Conservation (phyloP, 495 filamentous ascomycete species). For the Neurospora discreta region DNA sequence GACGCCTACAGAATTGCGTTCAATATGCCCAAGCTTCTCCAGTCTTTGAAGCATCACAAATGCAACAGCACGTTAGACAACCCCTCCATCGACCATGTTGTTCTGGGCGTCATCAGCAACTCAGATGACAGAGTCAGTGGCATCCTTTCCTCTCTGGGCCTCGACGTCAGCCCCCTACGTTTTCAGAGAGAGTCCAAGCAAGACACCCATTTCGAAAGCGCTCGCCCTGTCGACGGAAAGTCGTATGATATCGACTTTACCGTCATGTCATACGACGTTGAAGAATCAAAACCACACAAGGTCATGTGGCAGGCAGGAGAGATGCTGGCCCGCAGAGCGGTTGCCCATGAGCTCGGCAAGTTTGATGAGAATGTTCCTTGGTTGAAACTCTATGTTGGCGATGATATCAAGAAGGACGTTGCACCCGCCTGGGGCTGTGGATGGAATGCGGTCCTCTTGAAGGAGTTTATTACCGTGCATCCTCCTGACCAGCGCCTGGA, state of each 20-base stretch:
- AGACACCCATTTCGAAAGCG: background rate
- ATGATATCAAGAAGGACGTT: conserved; percentile 54
- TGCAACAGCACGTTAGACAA: background rate
- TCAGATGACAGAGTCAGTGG: conserved; percentile 60
- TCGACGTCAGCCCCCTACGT: conserved; percentile 37
- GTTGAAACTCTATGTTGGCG: conserved; percentile 54
- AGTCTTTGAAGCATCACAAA: conserved; percentile 20
- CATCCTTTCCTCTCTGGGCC: conserved; percentile 50
- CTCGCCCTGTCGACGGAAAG: background rate
- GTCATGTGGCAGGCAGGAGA: conserved; percentile 54
- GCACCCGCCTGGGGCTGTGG: conserved; percentile 47
- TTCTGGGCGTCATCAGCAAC: conserved; percentile 64
- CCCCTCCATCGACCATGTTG: conserved; percentile 21
- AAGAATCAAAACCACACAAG: conserved; percentile 52
- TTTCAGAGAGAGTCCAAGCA: background rate
- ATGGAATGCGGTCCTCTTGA: conserved; percentile 49
- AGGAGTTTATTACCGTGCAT: conserved; percentile 2
- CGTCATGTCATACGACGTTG: conserved; percentile 64
- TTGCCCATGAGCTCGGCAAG: background rate
- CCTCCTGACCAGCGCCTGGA: background rate
- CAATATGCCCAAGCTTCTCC: conserved; percentile 44
- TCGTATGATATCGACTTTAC: conserved; percentile 51
- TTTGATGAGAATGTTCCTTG: conserved; percentile 18
- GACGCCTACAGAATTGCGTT: conserved; percentile 51
- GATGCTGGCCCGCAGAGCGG: conserved; percentile 21